Evolutionary conservation across 495 filamentous ascomycete genomes (phyloP).

Genomic region (Podospora bellae-mahoneyi): DNA sequence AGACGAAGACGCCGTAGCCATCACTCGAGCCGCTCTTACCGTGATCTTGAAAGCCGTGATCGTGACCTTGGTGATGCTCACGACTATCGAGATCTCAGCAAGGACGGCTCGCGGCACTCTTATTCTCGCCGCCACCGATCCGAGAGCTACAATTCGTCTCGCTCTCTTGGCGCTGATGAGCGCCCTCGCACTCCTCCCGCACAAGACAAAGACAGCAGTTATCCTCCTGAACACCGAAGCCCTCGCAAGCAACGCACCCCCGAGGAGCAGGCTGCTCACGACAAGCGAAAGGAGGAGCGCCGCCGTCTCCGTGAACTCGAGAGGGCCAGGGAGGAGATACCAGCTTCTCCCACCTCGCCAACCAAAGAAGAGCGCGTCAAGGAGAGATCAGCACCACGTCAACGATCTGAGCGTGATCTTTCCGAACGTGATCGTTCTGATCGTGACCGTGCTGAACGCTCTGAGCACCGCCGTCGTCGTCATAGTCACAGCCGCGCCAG

Average conservation of each 20-base stretch:
- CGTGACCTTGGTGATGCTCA: conserved; percentile 27
- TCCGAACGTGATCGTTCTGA: conserved; percentile 7
- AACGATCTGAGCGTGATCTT: conserved; percentile 15
- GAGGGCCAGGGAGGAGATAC: conserved; percentile 19
- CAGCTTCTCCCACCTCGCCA: conserved; percentile 19
- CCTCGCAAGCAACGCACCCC: conserved; percentile 37
- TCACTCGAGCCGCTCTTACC: conserved; percentile 32
- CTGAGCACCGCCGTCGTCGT: conserved; percentile 33
- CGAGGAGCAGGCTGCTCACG: conserved; percentile 45
- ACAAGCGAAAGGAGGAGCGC: conserved; percentile 41
- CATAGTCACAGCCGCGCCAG: conserved; percentile 36
- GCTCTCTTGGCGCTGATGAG: conserved; percentile 30
- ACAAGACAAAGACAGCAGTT: conserved; percentile 33
- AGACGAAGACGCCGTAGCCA: conserved; percentile 34
- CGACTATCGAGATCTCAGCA: conserved; percentile 30
- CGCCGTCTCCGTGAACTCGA: conserved; percentile 32
- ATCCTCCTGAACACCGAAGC: conserved; percentile 32
- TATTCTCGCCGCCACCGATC: conserved; percentile 33
- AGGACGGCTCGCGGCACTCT: conserved; percentile 35
- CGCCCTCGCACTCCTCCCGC: conserved; percentile 30
- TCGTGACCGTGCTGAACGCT: conserved; percentile 22
- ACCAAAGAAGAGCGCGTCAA: conserved; percentile 20
- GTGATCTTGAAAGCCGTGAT: conserved; percentile 8
- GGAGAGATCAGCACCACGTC: conserved; percentile 15
- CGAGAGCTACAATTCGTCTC: conserved; percentile 35